Percentiles rank a stretch among this genome's conserved stretches.
Conservation (phyloP, 768 basidiomycete species). For the Ramaria sp. region DNA sequence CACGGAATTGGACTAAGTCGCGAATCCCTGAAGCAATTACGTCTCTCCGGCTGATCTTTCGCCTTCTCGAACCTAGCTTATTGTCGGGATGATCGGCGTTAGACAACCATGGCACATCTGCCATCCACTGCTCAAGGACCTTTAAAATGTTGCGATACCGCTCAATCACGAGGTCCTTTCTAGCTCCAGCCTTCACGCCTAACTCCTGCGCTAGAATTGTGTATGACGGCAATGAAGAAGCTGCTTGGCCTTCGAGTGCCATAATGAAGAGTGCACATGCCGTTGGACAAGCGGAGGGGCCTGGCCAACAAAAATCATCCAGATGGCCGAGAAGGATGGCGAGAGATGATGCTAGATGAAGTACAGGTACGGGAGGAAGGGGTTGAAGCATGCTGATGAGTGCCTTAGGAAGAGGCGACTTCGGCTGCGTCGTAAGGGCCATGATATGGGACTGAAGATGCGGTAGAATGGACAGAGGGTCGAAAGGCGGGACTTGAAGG, state of each 20-base stretch:
- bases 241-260: constrained; percentile 57
- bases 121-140: constrained; percentile 45
- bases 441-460: constrained; percentile 15
- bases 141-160: constrained; percentile 62
- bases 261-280: constrained; percentile 65
- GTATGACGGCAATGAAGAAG: constrained; percentile 40
- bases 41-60: constrained; percentile 3
- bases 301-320: constrained; percentile 22
- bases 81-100: constrained; percentile 6
- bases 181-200: constrained; percentile 38
- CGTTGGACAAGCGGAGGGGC: constrained; percentile 32
- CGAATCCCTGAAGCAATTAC: constrained; percentile 35
- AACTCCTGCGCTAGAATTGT: constrained; percentile 48
- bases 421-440: constrained; percentile 12
- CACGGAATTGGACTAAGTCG: constrained; percentile 59
- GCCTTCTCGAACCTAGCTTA: constrained; percentile 24
- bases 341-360: constrained; percentile 36
- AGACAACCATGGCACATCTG: constrained; percentile 63
- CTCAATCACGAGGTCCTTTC: constrained; percentile 48
- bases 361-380: constrained; percentile 26
- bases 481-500: constrained; percentile 40
- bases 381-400: constrained; percentile 31
- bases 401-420: constrained; percentile 15
- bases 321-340: constrained; percentile 29
- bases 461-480: constrained; percentile 31